A percentile compares a stretch with the other conserved stretches of the same genome.
Evolutionary conservation across 2,329 filamentous ascomycete genomes (phyloP).

Genomic region (Neurospora sp.): DNA sequence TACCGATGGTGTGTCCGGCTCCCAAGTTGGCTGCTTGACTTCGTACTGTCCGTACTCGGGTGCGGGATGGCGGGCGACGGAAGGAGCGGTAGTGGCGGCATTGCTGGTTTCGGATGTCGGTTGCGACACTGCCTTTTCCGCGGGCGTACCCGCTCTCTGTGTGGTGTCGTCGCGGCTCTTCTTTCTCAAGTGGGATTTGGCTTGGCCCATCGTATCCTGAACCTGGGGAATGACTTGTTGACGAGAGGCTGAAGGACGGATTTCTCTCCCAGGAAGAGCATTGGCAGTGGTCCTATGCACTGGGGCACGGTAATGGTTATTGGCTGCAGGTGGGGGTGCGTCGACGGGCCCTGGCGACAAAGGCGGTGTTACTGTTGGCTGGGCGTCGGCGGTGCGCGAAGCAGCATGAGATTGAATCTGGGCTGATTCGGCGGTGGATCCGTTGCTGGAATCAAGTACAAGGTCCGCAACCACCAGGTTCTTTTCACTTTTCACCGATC

Average conservation of each 20-base stretch:
- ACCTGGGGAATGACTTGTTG: slow-evolving; percentile 10
- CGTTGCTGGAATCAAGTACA: slow-evolving; percentile 38
- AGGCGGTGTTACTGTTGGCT: slow-evolving; percentile 16
- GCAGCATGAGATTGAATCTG: slow-evolving; percentile 7
- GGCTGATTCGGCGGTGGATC: slow-evolving; percentile 34
- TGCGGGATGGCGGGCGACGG: slow-evolving; percentile 32
- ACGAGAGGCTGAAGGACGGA: slow-evolving; percentile 19
- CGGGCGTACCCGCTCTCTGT: neutral
- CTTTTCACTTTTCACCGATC: slow-evolving; percentile 39
- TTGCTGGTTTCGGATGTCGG: neutral
- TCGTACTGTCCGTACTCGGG: slow-evolving; percentile 39
- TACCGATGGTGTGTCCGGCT: slow-evolving; percentile 31
- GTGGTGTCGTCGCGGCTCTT: slow-evolving; percentile 6
- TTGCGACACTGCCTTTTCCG: neutral
- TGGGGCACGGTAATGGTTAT: slow-evolving; percentile 6
- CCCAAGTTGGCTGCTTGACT: slow-evolving; percentile 26
- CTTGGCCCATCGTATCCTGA: slow-evolving; percentile 19
- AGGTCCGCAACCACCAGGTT: slow-evolving; percentile 38
- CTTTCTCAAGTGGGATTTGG: slow-evolving; percentile 17
- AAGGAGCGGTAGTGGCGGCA: slow-evolving; percentile 6
- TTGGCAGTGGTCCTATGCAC: slow-evolving; percentile 11
- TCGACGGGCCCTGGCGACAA: slow-evolving; percentile 9
- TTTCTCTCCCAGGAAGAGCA: slow-evolving; percentile 21
- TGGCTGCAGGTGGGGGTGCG: slow-evolving; percentile 5
- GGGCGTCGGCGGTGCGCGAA: slow-evolving; percentile 9